Base-by-base conservation (phyloP, 176 grass and related monocot genomes). In the Oryza glumipatula region DNA sequence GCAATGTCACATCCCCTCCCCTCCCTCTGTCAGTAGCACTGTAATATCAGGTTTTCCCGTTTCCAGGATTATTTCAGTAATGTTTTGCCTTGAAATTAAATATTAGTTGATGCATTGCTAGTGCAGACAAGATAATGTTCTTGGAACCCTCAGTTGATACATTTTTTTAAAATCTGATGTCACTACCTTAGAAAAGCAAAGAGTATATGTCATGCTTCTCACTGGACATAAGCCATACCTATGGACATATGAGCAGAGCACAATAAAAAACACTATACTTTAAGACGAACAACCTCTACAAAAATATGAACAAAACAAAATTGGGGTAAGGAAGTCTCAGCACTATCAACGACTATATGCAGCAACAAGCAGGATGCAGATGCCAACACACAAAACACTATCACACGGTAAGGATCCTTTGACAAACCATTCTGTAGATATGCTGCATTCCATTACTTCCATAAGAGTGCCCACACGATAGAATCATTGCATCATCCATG, bases 401-500 rank as follows among this genome's bases (percentile, higher is more conserved):
- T 67, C 24, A 79, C 3, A 7, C 1, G 3, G 74, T 63, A 86
- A 89, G 35, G 65, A 38, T 75, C 6, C 6, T 58, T 65, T 48
- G 67, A 72, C 88, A 73, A 79, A 97, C 94, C 89, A 92, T 90
- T 90, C 75, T 90, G 83, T 94, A 92, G 72, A 97, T 78, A 87
- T 92, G 89, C 22, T 90, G 88, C 83, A 97, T 88, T 73, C 94
- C 92, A 66, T 65, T 72, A 85, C 76, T 90, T 87, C 92, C 94
- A 7, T 86, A 97, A 43, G 94, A 94, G 83, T 97, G 94, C 12
- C 94, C 94, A 76, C 92, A 97, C 77, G 89, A 82, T 7, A 97
- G 77, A 83, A 97, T 92, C 88, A 89, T 94, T 0, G 94, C 89
- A 87, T 97, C 90, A 48, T 90, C 90, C 90, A 97, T 97, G 46